Base-by-base conservation (phyloP, 495 filamentous ascomycete species). In the Penicillium goetzii region DNA sequence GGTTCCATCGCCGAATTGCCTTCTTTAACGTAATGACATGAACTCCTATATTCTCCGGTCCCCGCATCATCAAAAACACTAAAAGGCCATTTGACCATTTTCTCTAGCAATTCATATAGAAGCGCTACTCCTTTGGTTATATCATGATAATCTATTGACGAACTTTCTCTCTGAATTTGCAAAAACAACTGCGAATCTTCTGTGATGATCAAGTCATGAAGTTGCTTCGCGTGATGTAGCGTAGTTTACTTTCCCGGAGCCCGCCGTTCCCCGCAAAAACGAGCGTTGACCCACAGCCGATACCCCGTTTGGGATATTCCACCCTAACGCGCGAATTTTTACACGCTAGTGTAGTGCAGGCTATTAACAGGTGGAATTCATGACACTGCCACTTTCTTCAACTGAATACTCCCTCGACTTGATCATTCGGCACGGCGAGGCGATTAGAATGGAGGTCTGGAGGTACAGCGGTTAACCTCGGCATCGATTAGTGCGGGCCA, bases 261-360 rank as follows among this genome's bases (percentile, higher is more conserved):
- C 32, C 62, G 62, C 23, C 62, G 62, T 33, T 33, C 57, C 58
- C 62, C 62, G 62, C 62, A 64, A 60, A 49, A 47, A 23, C 21
- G 56, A 55, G 43, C 15, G 23, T 26, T 55, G 58, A 47, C 45
- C 32, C 58, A 36, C 43, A 38, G 6, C 5, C 17, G 11, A 59
- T 28, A 30, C 5, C 57, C 19, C 5, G 33, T 52, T 38, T 15
- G 28, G 40, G 28, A 40, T 14, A 50, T 36, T 59, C n/a, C 17
- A 59, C 7, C 50, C 50, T 53, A 53, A 25, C 50, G 50, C 25
- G 30, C 26, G 30, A 55, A 36, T 33, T 55, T 34, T 55, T 21
- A n/a, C 52, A 36, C 30, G 30, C 32, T 55, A 55, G 15, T 17
- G 8, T 33, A 55, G 32, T 55, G 30, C 30, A 33, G 51, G 28